Base-by-base conservation (phyloP, 805 yeast genomes). In the Sugiyamaella qingdaonensis region DNA sequence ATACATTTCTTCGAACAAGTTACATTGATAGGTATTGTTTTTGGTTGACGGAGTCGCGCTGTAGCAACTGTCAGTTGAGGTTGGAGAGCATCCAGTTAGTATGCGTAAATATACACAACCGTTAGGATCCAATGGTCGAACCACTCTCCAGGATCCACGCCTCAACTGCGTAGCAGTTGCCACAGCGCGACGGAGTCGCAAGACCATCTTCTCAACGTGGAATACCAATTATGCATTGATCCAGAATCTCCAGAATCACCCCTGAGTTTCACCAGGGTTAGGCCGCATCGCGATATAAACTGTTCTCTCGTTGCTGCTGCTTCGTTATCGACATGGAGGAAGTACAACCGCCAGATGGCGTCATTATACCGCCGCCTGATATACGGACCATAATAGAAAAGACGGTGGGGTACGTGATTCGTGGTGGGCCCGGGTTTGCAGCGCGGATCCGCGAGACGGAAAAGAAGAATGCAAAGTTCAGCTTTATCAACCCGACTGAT, bases 371-470 rank as follows among this genome's bases (percentile, higher is more conserved):
- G 1, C 87, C 89, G 0, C 84, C 87, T 2, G 77, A 72, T 8
- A 59, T 70, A 18, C 54, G 71, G 48, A 75, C 75, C 13, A 75
- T 79, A 16, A 84, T 91, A 16, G 82, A 79, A 48, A 86, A 85
- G 62, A 86, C 96, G 0, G 89, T 85, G 0, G 78, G 73, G 2
- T 88, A 85, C 61, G 88, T 90, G 4, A 59, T 70, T 29, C 74
- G 85, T 56, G 86, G 88, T 62, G 96, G 96, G 0, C 61, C 65
- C 0, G 71, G 78, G 54, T 87, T 88, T 68, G 94, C 84, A 61
- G 71, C 72, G 9, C 71, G 85, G 48, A 76, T 88, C 53, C 68
- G 69, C 14, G 68, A 68, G 35, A 72, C 69, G 35, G 82, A 82
- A 57, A 66, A 71, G 13, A 65, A 69, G 4, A 76, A 76, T 48